Evolutionary conservation across 106 monocot genomes (phyloP).

Genomic region (Allium sativum): DNA sequence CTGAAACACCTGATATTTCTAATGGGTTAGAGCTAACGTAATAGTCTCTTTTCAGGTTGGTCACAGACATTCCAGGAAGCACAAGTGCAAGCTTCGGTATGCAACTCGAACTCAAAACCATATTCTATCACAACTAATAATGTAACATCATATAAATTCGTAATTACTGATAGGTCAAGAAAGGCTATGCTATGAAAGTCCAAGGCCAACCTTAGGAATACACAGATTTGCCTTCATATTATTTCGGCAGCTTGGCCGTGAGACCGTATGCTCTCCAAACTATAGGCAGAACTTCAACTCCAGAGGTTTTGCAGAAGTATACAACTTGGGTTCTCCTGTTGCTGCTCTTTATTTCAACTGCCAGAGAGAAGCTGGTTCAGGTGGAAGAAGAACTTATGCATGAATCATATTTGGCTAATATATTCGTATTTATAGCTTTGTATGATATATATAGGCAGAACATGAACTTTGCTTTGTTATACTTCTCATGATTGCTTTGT

Average conservation of each 20-base stretch:
- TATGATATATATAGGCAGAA: no score
- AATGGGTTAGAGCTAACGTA: no score
- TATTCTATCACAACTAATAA: background rate
- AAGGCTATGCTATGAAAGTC: slow-evolving; percentile 22
- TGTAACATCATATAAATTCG: background rate
- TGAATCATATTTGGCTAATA: background rate
- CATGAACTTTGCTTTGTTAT: no score
- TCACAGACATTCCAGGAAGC: slow-evolving; percentile 25
- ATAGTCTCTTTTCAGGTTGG: slow-evolving; percentile 10
- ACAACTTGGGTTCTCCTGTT: slow-evolving; percentile 24
- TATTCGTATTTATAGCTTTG: no score
- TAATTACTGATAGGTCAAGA: slow-evolving; percentile 9
- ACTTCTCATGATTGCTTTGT: no score
- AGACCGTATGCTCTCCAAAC: slow-evolving; percentile 15
- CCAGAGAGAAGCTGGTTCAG: slow-evolving; percentile 23
- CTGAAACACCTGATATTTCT: no score
- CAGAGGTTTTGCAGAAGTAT: slow-evolving; percentile 15
- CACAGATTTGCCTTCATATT: slow-evolving; percentile 21
- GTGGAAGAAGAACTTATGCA: slow-evolving; percentile 19
- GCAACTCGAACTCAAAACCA: background rate
- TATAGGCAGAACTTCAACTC: slow-evolving; percentile 20
- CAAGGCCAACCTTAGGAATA: slow-evolving; percentile 19
- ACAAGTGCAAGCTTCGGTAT: slow-evolving; percentile 18
- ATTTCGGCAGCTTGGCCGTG: slow-evolving; percentile 22
- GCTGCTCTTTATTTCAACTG: slow-evolving; percentile 33